Base-by-base conservation (phyloP, 179 eudicot species). In the Gypsophila paniculata region DNA sequence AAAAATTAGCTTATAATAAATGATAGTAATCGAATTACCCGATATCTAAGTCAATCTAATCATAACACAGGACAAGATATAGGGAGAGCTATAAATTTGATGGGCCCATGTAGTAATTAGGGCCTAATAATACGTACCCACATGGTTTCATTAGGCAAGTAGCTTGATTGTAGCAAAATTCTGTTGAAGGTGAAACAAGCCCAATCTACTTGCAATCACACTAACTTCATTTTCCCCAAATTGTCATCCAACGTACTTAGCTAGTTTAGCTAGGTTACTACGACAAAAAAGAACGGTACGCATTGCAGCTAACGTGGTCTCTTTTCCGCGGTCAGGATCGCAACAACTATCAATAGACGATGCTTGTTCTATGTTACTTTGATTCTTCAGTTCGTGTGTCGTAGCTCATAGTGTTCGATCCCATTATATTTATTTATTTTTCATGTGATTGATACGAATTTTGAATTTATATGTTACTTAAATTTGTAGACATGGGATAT, bases 181-280 rank as follows among this genome's bases (percentile, higher is more conserved):
- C 49, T 6, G 6, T 51, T 51, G 8, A 42, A 23, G 71, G 58
- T 53, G 22, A 68, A 68, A 68, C 71, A 68, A 49, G 71, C 44
- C 71, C 71, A 49, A 8, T 68, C 14, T 49, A 49, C 4, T 23
- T 17, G 25, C 44, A 23, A n/a, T 49, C 13, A 52, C 60, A 68
- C 23, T 51, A 13, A 68, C 58, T 49, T 18, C 23, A 49, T 26
- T 68, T 68, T 5, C 58, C 71, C 17, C 0, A 48, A 26, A 48
- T 42, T 51, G 52, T 15, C n/a, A 66, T 22, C 22, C 14, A 44
- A 44, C 38, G 13, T 29, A 29, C 39, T 29, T 5, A 6, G 36
- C 36, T 59, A 59, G 6, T 23, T 17, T 18, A 0, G 25, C 59
- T 54, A 54, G 2, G 7, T 39, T 5, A 36, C 18, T 42, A 14